Evolutionary conservation across 2,329 filamentous ascomycete genomes (phyloP), one percentile per base, ranked within the genome.

Genomic region (Neophaeococcomyces mojaviensis): DNA sequence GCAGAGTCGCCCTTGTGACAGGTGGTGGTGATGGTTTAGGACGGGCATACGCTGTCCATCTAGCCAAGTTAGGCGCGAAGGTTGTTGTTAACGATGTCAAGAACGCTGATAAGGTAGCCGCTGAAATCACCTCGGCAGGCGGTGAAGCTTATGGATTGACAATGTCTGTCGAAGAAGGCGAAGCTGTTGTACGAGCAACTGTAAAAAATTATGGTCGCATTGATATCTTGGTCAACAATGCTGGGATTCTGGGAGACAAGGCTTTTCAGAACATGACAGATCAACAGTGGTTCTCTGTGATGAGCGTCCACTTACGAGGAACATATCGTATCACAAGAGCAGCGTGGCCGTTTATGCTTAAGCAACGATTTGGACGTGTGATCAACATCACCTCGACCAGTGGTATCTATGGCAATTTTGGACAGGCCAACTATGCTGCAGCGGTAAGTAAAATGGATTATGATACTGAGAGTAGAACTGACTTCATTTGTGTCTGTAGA

Each of bases 401-500:
- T 58, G 92, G 92, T 68, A 94, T 97, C 67, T 97, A 97, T 65
- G 92, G 92, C 57, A 97, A 96, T 78, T 97, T 97, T 64, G 92
- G 92, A 54, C 92, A 97, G 71, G 87, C 90, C 60, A 97, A 97
- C 76, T 97, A 97, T 67, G 79, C 92, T 51, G 86, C 90, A 49
- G 86, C 86, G 49, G 82, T 85, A 76, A 72, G 81, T 74, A 24
- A 2, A 18, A n/a, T 28, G 7, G 2, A 16, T 51, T 28, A 13
- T 40, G 35, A 28, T 12, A 28, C 31, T 38, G 37, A 43, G 9
- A 37, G 45, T 39, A 52, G 41, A 46, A 48, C 36, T 38, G 19
- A 38, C 36, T 19, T 15, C 3, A n/a, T n/a, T 28, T 28, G 24
- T n/a, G 18, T 24, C 13, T 30, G 6, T 54, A 85, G 81, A 90